Conservation (phyloP, 352 stramenopile species). For the Elongisporangium undulatum region DNA sequence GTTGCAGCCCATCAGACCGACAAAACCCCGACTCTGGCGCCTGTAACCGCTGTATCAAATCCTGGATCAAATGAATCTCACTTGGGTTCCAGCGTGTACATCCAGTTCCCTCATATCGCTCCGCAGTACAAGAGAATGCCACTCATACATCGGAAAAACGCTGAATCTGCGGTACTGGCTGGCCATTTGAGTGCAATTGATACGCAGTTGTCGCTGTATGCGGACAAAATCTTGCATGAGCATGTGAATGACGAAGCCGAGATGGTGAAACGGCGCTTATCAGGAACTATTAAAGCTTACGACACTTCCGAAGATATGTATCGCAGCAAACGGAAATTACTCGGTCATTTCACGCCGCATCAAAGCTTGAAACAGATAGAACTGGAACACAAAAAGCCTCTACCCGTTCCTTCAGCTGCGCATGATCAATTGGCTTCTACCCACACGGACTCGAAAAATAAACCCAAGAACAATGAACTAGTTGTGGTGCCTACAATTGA, state of each 20-base stretch:
- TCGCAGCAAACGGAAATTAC: not conserved
- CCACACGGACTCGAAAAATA: not conserved
- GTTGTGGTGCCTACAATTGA: constrained; percentile 17
- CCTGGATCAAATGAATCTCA: constrained; percentile 1
- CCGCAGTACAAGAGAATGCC: constrained; percentile 24
- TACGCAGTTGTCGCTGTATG: not conserved
- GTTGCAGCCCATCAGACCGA: not conserved
- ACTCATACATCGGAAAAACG: constrained; percentile 2
- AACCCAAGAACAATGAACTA: constrained; percentile 6
- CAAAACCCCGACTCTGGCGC: not conserved
- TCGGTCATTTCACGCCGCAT: not conserved
- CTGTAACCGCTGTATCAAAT: not conserved
- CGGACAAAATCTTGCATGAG: constrained; percentile 12
- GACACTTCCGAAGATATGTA: not conserved
- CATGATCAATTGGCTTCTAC: not conserved
- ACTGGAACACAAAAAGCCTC: not conserved
- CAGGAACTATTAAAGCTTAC: not conserved
- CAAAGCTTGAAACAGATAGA: not conserved
- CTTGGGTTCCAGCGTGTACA: constrained; percentile 27
- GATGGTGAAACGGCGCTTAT: not conserved
- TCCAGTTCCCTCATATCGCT: constrained; percentile 52
- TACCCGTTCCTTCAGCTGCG: not conserved
- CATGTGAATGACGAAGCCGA: constrained; percentile 10
- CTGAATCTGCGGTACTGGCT: not conserved
- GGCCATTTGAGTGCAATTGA: not conserved